Base-by-base conservation (phyloP, 2,329 filamentous ascomycete species). In the Parascedosporium putredinis region DNA sequence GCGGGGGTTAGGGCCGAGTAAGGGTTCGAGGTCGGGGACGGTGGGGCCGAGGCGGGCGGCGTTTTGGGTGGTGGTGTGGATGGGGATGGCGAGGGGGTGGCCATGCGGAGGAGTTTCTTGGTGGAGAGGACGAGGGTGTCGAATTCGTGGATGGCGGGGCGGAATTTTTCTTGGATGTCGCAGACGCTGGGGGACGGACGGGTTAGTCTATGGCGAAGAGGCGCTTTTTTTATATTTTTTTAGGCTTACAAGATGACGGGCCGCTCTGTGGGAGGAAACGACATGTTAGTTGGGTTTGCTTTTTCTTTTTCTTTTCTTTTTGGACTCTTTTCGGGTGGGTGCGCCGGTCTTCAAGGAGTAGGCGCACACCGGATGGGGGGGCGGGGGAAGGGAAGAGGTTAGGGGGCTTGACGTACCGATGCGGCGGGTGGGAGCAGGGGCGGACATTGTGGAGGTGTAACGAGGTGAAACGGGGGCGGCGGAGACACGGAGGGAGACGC, bases 131-230 rank as follows among this genome's bases (percentile, higher is more conserved):
- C 72, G 52, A 96, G 77, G 63, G 86, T 88, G 55, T 87, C 79
- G 62, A 90, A 96, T 62, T 94, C 83, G 68, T 84, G 79, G 59
- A 97, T 95, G 50, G 83, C 84, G 7, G 74, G 72, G 53, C 88
- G 79, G 69, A 97, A 97, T 66, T 89, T 94, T 58, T 96, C 91
- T 70, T 97, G 91, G 55, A 97, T 75, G 62, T 97, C 91, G 70
- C 91, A 97, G 62, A 97, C 79, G 60, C 90, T 96, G 3, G 36
- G 40, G 20, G 33, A 14, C 7, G 7, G 14, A 34, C 22, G 12
- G 18, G 42, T 44, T 44, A 49, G 18, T n/a, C 16, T 40, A 14
- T 29, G 18, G 23, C 4, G 16, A 27, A 12, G 20, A 29, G 9
- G 44, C 9, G 25, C 24, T 25, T 10, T 5, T 20, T 18, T 3